A percentile compares a stretch with the other conserved stretches of the same genome.
Evolutionary conservation across 805 yeast genomes (phyloP).

Genomic region (Candida montana): DNA sequence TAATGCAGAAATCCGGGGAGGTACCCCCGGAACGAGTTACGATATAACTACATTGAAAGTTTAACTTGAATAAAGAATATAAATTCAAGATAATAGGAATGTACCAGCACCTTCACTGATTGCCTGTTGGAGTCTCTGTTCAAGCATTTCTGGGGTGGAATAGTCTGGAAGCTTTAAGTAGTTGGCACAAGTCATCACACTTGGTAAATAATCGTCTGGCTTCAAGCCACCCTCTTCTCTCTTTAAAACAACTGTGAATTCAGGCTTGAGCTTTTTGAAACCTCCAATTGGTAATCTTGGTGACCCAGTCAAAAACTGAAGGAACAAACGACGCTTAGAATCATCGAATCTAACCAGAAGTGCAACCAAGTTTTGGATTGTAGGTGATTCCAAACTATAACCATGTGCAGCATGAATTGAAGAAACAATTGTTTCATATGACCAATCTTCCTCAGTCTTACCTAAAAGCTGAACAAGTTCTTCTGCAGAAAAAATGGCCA

Average conservation of each 20-base stretch:
- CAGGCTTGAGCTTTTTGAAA: constrained; percentile 75
- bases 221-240: constrained; percentile 63
- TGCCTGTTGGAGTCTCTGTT: constrained; percentile 56
- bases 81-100: constrained; percentile 65
- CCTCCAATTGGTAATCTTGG: constrained; percentile 95
- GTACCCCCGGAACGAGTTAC: too few species aligned
- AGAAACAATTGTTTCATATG: constrained; percentile 49
- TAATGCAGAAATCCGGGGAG: too few species aligned
- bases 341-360: constrained; percentile 51
- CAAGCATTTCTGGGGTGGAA: constrained; percentile 56
- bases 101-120: constrained; percentile 86
- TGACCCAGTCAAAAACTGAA: constrained; percentile 88
- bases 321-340: constrained; percentile 61
- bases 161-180: constrained; percentile 87
- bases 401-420: constrained; percentile 88
- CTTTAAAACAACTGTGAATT: constrained; percentile 81
- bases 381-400: constrained; percentile 60
- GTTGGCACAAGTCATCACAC: constrained; percentile 98
- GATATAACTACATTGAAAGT: too few species aligned
- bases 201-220: constrained; percentile 82
- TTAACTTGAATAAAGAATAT: too few species aligned
- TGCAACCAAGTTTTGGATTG: constrained; percentile 56
- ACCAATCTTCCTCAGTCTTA: constrained; percentile 84
- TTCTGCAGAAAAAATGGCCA: constrained; percentile 65
- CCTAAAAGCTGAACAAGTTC: constrained; percentile 75